Conservation (phyloP, 441 rosid species). For the Daphne laureola region DNA sequence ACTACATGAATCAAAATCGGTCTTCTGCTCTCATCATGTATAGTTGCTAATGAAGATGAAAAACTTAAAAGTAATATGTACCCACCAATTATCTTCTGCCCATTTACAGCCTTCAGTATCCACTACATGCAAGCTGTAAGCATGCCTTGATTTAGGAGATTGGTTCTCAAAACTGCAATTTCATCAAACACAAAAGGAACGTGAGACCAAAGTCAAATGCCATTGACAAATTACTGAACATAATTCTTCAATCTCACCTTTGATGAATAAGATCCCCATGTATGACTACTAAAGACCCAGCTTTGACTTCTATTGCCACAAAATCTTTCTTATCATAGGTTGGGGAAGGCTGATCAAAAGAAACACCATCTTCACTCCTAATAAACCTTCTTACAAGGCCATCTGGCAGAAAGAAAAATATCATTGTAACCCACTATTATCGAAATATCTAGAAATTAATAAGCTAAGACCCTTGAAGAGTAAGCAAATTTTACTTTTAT, state of each 20-base stretch:
- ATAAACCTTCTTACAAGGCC: conserved; percentile 86
- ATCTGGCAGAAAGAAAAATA: conserved; percentile 29
- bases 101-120: conserved; percentile 95
- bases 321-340: conserved; percentile 73
- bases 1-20: not conserved
- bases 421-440: conserved; percentile 11
- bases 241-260: conserved; percentile 39
- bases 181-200: conserved; percentile 11
- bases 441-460: not conserved
- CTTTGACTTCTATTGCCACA: conserved; percentile 80
- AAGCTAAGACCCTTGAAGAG: not conserved
- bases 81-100: conserved; percentile 82
- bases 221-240: not conserved
- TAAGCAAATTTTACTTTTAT: conserved; percentile 44
- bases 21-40: not conserved
- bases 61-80: conserved; percentile 3
- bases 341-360: conserved; percentile 71
- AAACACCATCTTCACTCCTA: conserved; percentile 74
- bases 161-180: conserved; percentile 70
- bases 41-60: not conserved
- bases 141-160: conserved; percentile 88
- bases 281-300: conserved; percentile 81
- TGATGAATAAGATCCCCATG: conserved; percentile 92
- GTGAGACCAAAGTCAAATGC: not conserved
- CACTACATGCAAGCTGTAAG: conserved; percentile 85